These are phyloP conservation scores for Penicillium soppii DNA, from an alignment of 495 filamentous ascomycete genomes.

Conservation along the genomic window DNA sequence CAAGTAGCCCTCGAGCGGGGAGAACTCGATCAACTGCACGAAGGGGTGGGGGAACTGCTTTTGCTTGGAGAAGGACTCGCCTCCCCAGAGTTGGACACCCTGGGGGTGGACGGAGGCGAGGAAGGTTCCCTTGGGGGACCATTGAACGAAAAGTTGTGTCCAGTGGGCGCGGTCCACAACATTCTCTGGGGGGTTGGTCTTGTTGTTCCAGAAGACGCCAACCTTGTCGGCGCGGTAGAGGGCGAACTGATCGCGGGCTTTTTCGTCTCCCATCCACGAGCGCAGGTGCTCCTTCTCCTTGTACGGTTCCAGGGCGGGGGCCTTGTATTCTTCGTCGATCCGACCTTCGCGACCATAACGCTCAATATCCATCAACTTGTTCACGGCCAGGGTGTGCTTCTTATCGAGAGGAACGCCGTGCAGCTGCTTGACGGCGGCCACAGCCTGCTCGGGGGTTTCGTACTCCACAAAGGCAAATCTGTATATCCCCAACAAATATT, in stretches of 20 bases:
- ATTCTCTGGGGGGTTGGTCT: slow-evolving; percentile 82
- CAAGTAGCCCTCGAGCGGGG: slow-evolving; percentile 86
- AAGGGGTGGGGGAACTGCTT: slow-evolving; percentile 92
- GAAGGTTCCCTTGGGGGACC: slow-evolving; percentile 93
- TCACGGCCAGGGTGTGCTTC: slow-evolving; percentile 90
- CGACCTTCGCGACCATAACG: slow-evolving; percentile 92
- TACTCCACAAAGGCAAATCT: slow-evolving; percentile 97
- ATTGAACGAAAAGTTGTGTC: slow-evolving; percentile 97
- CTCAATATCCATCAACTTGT: slow-evolving; percentile 97
- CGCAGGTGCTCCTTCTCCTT: slow-evolving; percentile 90
- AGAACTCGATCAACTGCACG: slow-evolving; percentile 95
- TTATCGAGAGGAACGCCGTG: slow-evolving; percentile 85
- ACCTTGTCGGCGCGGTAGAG: slow-evolving; percentile 89
- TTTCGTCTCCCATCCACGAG: slow-evolving; percentile 84
- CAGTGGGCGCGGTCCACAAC: slow-evolving; percentile 89
- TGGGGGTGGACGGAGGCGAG: slow-evolving; percentile 91
- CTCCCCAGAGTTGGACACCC: slow-evolving; percentile 96
- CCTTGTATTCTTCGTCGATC: slow-evolving; percentile 82
- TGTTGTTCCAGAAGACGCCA: slow-evolving; percentile 97
- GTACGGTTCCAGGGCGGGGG: slow-evolving; percentile 76
- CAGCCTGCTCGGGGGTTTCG: slow-evolving; percentile 85
- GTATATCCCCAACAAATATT: slow-evolving; percentile 1
- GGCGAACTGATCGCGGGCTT: slow-evolving; percentile 88
- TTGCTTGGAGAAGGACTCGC: slow-evolving; percentile 81
- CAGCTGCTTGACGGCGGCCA: slow-evolving; percentile 81